Base-by-base conservation (phyloP, 1,284 basidiomycete genomes). In the Chiua sp. region DNA sequence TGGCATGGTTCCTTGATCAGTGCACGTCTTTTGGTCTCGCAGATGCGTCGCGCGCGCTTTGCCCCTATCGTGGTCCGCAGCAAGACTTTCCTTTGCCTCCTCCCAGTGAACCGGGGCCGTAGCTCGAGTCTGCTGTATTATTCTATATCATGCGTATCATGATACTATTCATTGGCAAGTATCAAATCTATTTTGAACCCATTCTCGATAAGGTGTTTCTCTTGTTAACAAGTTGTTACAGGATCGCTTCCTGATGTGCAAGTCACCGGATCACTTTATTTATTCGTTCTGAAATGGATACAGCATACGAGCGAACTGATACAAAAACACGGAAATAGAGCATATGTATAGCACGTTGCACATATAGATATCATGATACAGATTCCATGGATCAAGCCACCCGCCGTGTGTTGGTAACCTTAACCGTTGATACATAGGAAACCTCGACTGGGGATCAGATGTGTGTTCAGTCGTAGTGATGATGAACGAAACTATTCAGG, bases 11-110 rank as follows among this genome's bases (percentile, higher is more conserved):
- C 39, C 39, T 42, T 7, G 26, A 26, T 26, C 26, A 42, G 39
- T 20, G 7, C 20, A 42, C 10, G 39, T 20, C 39, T 20, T 20
- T 42, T n/a, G 39, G 39, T 42, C 32, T 37, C 22, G 16, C 23
- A 64, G 63, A 62, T n/a, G 39, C 53, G 5, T 49, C 47, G 32
- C 33, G 51, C 7, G 58, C 47, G n/a, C 58, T 56, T 23, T 61
- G 63, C 47, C 63, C 63, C 7, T 61, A 64, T 13, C 30, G 35
- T 18, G 62, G 61, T 16, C 62, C 62, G 10, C 37, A 37, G 12
- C 53, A 62, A 32, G 37, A 57, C 51, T 63, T 63, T 47, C 63
- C 62, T 7, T 35, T 64, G 15, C 50, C 58, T 32, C 62, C 48
- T 46, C 59, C 59, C 26, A 62, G 44, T 26, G 54, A 44, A 30